Evolutionary conservation across 306 rosid genomes (phyloP), one percentile per base, ranked within the genome.

Genomic region (Abrus pulchellus): DNA sequence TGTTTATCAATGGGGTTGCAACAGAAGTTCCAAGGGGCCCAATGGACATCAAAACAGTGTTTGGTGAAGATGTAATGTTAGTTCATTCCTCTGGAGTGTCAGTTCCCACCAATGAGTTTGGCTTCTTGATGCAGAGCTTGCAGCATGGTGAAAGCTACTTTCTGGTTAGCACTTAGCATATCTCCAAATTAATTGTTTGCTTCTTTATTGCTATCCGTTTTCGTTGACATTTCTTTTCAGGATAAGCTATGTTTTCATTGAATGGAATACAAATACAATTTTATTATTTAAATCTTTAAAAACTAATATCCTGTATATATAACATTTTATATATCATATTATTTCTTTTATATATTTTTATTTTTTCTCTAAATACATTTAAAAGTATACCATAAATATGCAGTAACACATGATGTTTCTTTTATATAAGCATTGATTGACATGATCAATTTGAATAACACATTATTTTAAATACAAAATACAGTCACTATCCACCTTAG

Each of bases 141-240:
- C 94, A 93, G 76, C 91, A 86, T 75, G 98, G 96, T 60, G 98
- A 93, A 85, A 91, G 89, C 91, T 95, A 95, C 80, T 93, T 90
- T 81, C 90, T 95, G 97, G 98, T 92, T 61, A 60, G 71, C 53
- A n/a, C 52, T 62, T n/a, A 64, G 6, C 63, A 56, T n/a, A 61
- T 50, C 20, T 72, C 29, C 29, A 38, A 54, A 3, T 64, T 62
- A 33, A 68, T 30, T 38, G 1, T 12, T 60, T 59, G 1, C 12
- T 20, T 57, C 20, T 32, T 7, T 68, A 3, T 13, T 41, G 27
- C 28, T 29, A 11, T 60, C 38, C 40, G 34, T 49, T 27, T 5
- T 4, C 5, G 11, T 13, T 11, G 3, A 34, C 62, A 4, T 10
- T 5, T 61, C 4, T 4, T 2, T 36, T 36, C 40, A 0, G 20